Evolutionary conservation across 805 yeast genomes (phyloP).

Genomic region (Kuraishia ogatae): DNA sequence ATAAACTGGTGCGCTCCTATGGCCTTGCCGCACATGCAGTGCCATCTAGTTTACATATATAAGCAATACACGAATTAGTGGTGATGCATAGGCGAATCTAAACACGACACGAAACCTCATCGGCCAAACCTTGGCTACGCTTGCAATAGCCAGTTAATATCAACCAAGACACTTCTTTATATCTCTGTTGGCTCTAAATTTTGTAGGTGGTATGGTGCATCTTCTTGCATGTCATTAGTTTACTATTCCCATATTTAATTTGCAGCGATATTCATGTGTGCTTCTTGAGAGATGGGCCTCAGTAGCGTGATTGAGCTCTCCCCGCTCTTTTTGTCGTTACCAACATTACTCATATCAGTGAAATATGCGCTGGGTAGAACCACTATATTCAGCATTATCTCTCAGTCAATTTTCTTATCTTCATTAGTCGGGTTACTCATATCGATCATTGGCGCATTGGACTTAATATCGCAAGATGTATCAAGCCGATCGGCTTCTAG

Average conservation of each 20-base stretch:
- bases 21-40: not conserved
- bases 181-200: too few relatives aligned
- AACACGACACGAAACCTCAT: not conserved
- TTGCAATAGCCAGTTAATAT: not conserved
- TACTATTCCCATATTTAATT: not conserved
- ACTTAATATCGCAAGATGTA: not conserved
- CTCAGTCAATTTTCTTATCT: slow-evolving; percentile 16
- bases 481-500: not conserved
- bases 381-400: slow-evolving; percentile 4
- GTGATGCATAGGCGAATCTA: not conserved
- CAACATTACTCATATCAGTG: slow-evolving; percentile 22
- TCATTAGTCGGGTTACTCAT: slow-evolving; percentile 10
- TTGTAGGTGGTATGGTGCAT: too few relatives aligned
- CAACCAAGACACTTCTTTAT: not conserved
- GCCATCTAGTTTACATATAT: too few relatives aligned
- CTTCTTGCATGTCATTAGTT: not conserved
- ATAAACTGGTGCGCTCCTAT: too few relatives aligned
- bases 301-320: slow-evolving; percentile 16
- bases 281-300: not conserved
- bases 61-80: not conserved
- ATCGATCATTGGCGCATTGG: slow-evolving; percentile 1
- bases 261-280: not conserved
- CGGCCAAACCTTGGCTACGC: not conserved
- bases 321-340: slow-evolving; percentile 24
- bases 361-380: slow-evolving; percentile 12